Conservation (phyloP, 495 filamentous ascomycete genomes). For the Neurospora sp. region DNA sequence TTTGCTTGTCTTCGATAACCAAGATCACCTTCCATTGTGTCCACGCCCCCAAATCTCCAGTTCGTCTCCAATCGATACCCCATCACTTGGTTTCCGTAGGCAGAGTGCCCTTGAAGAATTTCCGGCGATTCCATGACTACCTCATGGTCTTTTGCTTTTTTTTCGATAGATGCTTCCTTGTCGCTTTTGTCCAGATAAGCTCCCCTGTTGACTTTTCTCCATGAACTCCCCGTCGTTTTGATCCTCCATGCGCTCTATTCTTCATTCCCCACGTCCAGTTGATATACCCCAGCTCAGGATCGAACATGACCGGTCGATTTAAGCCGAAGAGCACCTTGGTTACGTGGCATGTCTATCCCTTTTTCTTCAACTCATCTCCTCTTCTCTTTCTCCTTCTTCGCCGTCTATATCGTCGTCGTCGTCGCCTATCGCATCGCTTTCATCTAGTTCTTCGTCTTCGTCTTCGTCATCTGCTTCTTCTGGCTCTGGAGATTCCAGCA, state of each 20-base stretch:
- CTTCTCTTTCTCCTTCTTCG: background rate
- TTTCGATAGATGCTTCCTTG: background rate
- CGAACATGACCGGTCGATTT: background rate
- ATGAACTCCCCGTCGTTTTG: background rate
- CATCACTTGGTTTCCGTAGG: background rate
- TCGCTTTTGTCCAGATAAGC: background rate
- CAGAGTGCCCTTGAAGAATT: background rate
- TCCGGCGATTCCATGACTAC: background rate
- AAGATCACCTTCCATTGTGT: background rate
- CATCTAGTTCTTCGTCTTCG: slow-evolving; percentile 11
- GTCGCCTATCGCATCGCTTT: slow-evolving; percentile 12
- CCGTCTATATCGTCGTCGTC: slow-evolving; percentile 16
- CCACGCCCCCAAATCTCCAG: background rate
- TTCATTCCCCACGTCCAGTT: background rate
- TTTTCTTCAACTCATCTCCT: background rate
- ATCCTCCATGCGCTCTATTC: background rate
- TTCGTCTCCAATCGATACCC: background rate
- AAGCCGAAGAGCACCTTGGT: background rate
- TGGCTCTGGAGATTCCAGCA: slow-evolving; percentile 23
- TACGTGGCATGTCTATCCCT: background rate
- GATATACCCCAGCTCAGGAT: background rate
- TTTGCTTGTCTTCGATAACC: background rate
- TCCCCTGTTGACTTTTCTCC: background rate
- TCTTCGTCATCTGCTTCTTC: slow-evolving; percentile 9
- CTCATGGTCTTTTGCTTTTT: background rate